Percentiles rank a stretch among this genome's conserved stretches.
These are phyloP conservation scores for Paraphaeosphaeria minitans DNA, from an alignment of 2,329 filamentous ascomycete species.

Conservation along the genomic window DNA sequence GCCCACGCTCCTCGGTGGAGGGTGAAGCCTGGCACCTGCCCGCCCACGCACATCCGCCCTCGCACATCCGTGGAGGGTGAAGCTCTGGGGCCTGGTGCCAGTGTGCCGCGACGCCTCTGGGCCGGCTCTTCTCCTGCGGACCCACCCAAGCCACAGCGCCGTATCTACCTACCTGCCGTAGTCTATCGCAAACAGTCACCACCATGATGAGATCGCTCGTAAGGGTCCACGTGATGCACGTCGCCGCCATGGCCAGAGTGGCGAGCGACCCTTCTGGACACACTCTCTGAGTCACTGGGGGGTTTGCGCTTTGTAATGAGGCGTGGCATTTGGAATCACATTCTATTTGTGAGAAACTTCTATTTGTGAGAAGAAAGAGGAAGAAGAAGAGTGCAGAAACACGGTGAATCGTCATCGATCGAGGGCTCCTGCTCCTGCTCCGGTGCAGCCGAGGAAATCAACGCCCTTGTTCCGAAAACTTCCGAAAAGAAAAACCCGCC, in stretches of 20 bases:
- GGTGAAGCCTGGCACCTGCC: no score
- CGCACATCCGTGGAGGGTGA: constrained; percentile 4
- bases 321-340: not conserved
- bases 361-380: no score
- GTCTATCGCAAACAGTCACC: constrained; percentile 33
- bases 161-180: no score
- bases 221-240: constrained; percentile 15
- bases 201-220: constrained; percentile 29
- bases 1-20: constrained; percentile 7
- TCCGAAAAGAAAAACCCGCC: constrained; percentile 2
- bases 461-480: not conserved
- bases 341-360: not conserved
- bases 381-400: no score
- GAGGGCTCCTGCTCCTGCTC: no score
- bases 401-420: not conserved
- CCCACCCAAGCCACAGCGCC: constrained; percentile 16
- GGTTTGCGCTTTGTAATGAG: not conserved
- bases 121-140: constrained; percentile 7
- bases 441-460: constrained; percentile 7
- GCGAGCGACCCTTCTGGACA: not conserved
- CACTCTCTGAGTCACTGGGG: not conserved
- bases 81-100: no score
- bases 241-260: not conserved
- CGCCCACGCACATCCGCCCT: no score
- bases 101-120: constrained; percentile 2